Evolutionary conservation across 2,329 filamentous ascomycete species (phyloP).

Genomic region (Onygenales sp.): DNA sequence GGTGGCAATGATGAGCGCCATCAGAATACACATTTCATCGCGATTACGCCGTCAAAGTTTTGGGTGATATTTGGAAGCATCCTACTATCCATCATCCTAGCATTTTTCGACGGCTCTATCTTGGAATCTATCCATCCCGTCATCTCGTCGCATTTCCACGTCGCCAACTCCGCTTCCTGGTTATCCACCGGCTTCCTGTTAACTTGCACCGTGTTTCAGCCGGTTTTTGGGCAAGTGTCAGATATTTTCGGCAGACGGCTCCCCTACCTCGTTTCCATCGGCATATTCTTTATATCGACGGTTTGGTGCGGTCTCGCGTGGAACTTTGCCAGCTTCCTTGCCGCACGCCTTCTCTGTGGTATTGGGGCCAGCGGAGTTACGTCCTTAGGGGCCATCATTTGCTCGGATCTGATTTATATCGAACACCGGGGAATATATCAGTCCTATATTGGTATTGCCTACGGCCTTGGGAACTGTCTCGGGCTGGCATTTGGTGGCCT

Average conservation of each 20-base stretch:
- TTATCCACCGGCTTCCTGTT: slow-evolving; percentile 69
- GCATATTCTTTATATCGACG: slow-evolving; percentile 55
- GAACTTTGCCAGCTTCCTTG: slow-evolving; percentile 61
- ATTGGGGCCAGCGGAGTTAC: slow-evolving; percentile 63
- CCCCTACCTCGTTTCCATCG: slow-evolving; percentile 55
- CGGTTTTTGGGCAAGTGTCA: slow-evolving; percentile 62
- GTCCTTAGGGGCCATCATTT: slow-evolving; percentile 51
- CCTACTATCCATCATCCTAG: slow-evolving; percentile 45
- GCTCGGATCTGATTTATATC: slow-evolving; percentile 61
- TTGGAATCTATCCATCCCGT: slow-evolving; percentile 75
- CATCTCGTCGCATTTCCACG: slow-evolving; percentile 69
- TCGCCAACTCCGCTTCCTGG: slow-evolving; percentile 72
- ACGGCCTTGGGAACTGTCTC: slow-evolving; percentile 26
- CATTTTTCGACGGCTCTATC: slow-evolving; percentile 64
- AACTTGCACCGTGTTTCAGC: slow-evolving; percentile 66
- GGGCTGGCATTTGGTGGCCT: slow-evolving; percentile 29
- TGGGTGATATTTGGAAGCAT: slow-evolving; percentile 54
- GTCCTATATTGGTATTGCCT: slow-evolving; percentile 29
- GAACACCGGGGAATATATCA: slow-evolving; percentile 43
- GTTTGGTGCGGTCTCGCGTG: slow-evolving; percentile 61
- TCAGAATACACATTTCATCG: slow-evolving; percentile 20
- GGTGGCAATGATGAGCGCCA: neutral
- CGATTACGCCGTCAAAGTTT: slow-evolving; percentile 41
- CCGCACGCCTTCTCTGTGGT: slow-evolving; percentile 60
- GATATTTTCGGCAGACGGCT: slow-evolving; percentile 62